Evolutionary conservation across 306 rosid genomes (phyloP).

Genomic region (Clitoria ternatea): DNA sequence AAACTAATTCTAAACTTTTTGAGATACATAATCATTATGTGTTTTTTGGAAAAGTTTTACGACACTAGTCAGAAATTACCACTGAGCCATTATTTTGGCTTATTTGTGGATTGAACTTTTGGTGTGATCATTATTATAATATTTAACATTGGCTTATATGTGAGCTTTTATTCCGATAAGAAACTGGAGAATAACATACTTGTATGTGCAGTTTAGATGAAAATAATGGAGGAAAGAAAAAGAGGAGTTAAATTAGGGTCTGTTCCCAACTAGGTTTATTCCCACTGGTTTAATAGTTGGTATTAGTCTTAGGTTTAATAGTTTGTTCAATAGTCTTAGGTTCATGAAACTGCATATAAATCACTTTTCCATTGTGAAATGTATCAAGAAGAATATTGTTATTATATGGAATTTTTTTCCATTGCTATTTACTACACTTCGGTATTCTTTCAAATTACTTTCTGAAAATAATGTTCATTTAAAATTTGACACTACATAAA

Average conservation of each 20-base stretch:
- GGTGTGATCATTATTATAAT: neutral
- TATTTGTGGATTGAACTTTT: neutral
- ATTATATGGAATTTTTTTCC: neutral
- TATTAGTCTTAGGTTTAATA: too few species aligned
- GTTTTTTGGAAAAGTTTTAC: conserved; percentile 24
- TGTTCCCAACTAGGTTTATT: too few species aligned
- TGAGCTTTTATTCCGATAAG: neutral
- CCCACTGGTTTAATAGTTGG: too few species aligned
- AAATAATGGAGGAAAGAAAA: neutral
- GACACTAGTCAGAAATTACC: conserved; percentile 9
- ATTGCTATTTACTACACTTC: neutral
- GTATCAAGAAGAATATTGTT: conserved; percentile 8
- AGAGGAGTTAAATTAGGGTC: neutral
- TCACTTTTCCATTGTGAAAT: too few species aligned
- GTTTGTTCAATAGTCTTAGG: too few species aligned
- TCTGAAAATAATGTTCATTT: neutral
- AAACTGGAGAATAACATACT: neutral
- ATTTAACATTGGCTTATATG: neutral
- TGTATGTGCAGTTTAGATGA: neutral
- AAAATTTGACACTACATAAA: neutral
- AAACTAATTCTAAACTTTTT: conserved; percentile 8
- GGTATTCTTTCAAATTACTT: conserved; percentile 8
- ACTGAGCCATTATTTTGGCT: neutral
- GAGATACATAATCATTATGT: neutral
- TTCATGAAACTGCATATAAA: too few species aligned